A percentile compares a stretch with the other conserved stretches of the same genome.
phyloP scores from a whole-genome alignment of 225 moss, liverwort and hornwort species.

The Neckera pumila region DNA sequence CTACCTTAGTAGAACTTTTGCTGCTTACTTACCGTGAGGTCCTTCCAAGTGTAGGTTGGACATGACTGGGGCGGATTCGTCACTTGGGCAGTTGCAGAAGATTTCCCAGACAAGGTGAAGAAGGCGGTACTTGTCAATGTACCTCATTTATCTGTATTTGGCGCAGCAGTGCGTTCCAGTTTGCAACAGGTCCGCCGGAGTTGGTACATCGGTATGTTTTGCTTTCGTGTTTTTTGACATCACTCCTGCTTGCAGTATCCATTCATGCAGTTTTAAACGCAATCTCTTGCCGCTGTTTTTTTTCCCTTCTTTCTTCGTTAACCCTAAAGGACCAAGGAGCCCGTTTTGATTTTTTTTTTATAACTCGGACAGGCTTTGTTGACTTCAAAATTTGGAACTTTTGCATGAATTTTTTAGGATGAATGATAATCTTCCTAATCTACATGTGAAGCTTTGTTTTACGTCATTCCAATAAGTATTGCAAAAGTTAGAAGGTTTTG shows the following conservation, averaged over 20 bases:
- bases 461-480: neutral
- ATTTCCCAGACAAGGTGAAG: slow-evolving; percentile 60
- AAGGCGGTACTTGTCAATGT: slow-evolving; percentile 40
- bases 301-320: neutral
- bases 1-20: neutral
- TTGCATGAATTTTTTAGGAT: neutral
- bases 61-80: slow-evolving; percentile 74
- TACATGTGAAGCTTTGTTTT: neutral
- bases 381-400: neutral
- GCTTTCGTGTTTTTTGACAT: neutral
- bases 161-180: slow-evolving; percentile 14
- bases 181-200: slow-evolving; percentile 36
- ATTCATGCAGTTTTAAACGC: neutral
- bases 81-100: slow-evolving; percentile 69
- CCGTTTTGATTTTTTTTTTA: neutral
- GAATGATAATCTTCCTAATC: neutral
- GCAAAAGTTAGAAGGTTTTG: too few relatives aligned
- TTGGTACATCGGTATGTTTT: slow-evolving; percentile 54
- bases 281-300: neutral
- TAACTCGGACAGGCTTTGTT: neutral
- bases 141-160: slow-evolving; percentile 29
- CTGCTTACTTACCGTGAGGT: neutral
- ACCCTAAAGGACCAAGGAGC: too few relatives aligned
- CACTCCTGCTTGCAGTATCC: neutral
- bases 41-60: slow-evolving; percentile 42